phyloP scores from a whole-genome alignment of 2,329 filamentous ascomycete species.

The Ophiosphaerella herpotricha region DNA sequence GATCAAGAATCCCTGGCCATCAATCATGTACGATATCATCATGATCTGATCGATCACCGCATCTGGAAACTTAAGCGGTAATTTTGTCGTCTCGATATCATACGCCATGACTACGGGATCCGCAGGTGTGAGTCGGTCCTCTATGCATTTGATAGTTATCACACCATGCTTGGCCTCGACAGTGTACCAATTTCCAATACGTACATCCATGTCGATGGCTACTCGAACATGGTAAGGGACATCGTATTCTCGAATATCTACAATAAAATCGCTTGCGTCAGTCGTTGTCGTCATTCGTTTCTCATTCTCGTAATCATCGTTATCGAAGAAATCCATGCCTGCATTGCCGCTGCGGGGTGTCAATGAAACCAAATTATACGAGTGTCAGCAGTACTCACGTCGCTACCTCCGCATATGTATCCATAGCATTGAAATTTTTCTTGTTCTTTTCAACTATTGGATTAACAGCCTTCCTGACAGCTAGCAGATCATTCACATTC shows the following conservation, averaged over 20 bases:
- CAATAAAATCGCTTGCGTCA: conserved; percentile 94
- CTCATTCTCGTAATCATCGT: conserved; percentile 78
- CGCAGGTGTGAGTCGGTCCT: conserved; percentile 84
- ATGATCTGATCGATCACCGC: conserved; percentile 94
- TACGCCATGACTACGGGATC: conserved; percentile 99
- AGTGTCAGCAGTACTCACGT: conserved; percentile 61
- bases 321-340: conserved; percentile 92
- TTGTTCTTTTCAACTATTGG: conserved; percentile 96
- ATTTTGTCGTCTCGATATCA: conserved; percentile 97
- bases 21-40: conserved; percentile 99
- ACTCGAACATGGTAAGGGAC: conserved; percentile 99
- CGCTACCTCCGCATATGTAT: conserved; percentile 96
- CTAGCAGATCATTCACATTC: conserved; percentile 84
- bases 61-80: conserved; percentile 95
- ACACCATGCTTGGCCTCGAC: conserved; percentile 92
- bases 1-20: conserved; percentile 95
- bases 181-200: conserved; percentile 95
- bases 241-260: conserved; percentile 99
- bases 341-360: conserved; percentile 65
- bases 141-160: conserved; percentile 80
- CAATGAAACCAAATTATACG: conserved; percentile 10
- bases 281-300: conserved; percentile 76
- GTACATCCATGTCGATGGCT: conserved; percentile 95
- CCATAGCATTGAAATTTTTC: conserved; percentile 95
- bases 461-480: conserved; percentile 81